Evolutionary conservation across 768 basidiomycete genomes (phyloP), one percentile per base, ranked within the genome.

Genomic region (Amanita thiersii): DNA sequence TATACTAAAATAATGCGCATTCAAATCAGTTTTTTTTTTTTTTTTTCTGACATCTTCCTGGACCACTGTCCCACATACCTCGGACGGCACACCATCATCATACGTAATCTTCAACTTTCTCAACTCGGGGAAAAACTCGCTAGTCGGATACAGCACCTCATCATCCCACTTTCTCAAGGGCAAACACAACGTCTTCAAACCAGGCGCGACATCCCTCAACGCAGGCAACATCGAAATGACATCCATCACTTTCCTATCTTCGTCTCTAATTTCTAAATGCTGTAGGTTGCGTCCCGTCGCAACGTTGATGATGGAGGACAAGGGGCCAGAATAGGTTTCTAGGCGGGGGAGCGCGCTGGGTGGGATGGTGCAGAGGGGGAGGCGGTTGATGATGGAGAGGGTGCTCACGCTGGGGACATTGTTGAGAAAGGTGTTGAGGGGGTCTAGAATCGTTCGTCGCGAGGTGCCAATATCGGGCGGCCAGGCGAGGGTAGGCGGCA

Each of bases 151-250:
- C 14, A 73, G 48, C 5, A 72, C 59, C 47, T 73, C 70, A 30
- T 66, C 57, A 43, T 72, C 70, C 72, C 72, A 73, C 39, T 54
- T 54, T 26, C 61, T 55, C n/a, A 64, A 39, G 28, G 62, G 45
- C 32, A 68, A 62, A 7, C 64, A 50, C 20, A 66, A 53, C 5
- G 46, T 44, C 28, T 42, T 19, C 14, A 56, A 45, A 4, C 39
- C 20, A 12, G 52, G 50, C 36, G 33, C 39, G 10, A 62, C 49
- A 0, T 47, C 45, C n/a, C 61, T 61, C 11, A 68, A 51, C 2
- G 44, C 40, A 1, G 43, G 25, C n/a, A 59, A 48, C 17, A 45
- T 39, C 17, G 20, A 23, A 12, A 52, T 44, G 14, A 54, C 42
- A 15, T 55, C 50, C 5, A 43, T 11, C 12, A 35, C 19, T 35